Base-by-base conservation (phyloP, 805 yeast species). In the Barnettozyma salicaria region DNA sequence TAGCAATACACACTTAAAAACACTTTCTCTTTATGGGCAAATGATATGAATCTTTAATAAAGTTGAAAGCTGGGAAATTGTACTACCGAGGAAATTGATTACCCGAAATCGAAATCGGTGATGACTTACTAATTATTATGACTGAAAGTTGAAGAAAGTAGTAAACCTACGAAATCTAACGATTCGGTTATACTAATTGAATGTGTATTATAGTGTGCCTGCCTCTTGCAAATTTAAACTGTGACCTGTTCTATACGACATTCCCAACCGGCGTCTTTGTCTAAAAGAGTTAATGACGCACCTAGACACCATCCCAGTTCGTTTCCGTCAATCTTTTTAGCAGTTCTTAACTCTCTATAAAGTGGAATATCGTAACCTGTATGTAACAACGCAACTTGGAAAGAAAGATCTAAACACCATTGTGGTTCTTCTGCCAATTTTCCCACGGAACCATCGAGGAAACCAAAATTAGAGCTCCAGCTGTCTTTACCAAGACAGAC, bases 261-360 rank as follows among this genome's bases (percentile, higher is more conserved):
- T 36, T 67, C 70, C 96, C 96, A 86, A 27, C 76, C 78, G 14
- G 40, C 16, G 30, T 59, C 63, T 43, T 70, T 67, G 44, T 84
- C 92, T 49, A 92, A 68, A 50, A 92, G 66, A 7, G 97, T 97
- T 51, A 92, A 72, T 2, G 97, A 86, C 2, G 97, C 98, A 51
- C 99, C 99, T 39, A 92, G 69, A 68, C 97, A 92, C 99, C 99
- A 92, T 23, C 98, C 99, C 36, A 92, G 71, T 65, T 92, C 98
- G 53, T 86, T 88, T 55, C 78, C 77, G 36, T 78, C 82, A 50
- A 92, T 86, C 58, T 77, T 88, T 67, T 87, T 79, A 7, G 97
- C 97, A 6, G 96, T 92, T 60, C 76, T 84, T 49, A 92, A 76
- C 62, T 90, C 97, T 59, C 97, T 78, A 47, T 72, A 68, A 41